phyloP scores from a whole-genome alignment of 208 protist species.

The Trypanosoma vivax region DNA sequence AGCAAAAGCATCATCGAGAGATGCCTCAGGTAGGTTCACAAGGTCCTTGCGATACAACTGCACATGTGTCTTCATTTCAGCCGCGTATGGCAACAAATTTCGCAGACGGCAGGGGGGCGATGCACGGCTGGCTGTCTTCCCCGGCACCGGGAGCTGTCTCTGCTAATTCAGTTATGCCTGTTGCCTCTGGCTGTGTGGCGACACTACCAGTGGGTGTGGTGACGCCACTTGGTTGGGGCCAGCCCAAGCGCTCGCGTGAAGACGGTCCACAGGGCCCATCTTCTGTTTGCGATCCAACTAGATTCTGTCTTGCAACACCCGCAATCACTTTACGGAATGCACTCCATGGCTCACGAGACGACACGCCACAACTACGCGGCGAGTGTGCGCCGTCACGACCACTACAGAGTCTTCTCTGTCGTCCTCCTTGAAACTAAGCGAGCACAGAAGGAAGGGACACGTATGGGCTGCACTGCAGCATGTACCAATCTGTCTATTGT shows the following conservation, averaged over 20 bases:
- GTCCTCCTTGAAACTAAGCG: conserved; percentile 5
- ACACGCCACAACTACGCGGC: conserved; percentile 8
- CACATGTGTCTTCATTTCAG: conserved; percentile 1
- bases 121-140: conserved; percentile 6
- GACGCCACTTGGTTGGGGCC: conserved; percentile 47
- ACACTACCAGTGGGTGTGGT: no score
- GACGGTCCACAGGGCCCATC: conserved; percentile 5
- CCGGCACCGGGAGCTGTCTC: background rate
- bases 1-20: conserved; percentile 21
- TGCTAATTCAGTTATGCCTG: no score
- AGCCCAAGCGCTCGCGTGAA: conserved; percentile 28
- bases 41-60: no score
- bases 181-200: no score
- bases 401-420: conserved; percentile 31
- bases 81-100: background rate
- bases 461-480: background rate
- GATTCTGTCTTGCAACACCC: conserved; percentile 48
- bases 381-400: conserved; percentile 23
- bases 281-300: conserved; percentile 1
- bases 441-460: background rate
- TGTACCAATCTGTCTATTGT: background rate
- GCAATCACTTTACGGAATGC: conserved; percentile 31
- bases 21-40: conserved; percentile 9
- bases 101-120: background rate
- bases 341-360: conserved; percentile 9